Conservation (phyloP, 805 yeast genomes). For the Pichia heedii region DNA sequence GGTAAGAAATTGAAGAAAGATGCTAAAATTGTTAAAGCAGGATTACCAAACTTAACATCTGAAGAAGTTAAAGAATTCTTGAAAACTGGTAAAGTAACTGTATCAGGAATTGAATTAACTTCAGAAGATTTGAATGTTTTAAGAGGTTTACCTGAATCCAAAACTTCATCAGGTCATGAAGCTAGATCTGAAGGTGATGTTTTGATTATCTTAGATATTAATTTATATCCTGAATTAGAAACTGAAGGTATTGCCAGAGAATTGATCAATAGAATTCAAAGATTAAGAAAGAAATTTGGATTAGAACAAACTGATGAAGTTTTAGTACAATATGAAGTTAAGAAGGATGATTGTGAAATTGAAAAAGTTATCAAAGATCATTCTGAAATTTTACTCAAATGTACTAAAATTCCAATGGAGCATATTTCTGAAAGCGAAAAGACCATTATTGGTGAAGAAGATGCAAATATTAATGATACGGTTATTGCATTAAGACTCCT, state of each 20-base stretch:
- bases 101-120: conserved; percentile 82
- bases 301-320: conserved; percentile 94
- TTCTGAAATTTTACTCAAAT: conserved; percentile 60
- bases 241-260: conserved; percentile 96
- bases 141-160: conserved; percentile 74
- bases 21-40: conserved; percentile 89
- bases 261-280: conserved; percentile 92
- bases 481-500: conserved; percentile 69
- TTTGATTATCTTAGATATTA: conserved; percentile 80
- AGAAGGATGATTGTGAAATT: conserved; percentile 60
- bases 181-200: conserved; percentile 85
- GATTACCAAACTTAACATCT: conserved; percentile 73
- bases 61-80: conserved; percentile 74
- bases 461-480: conserved; percentile 75
- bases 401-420: conserved; percentile 59
- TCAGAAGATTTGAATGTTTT: conserved; percentile 84
- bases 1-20: conserved; percentile 96
- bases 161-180: conserved; percentile 64
- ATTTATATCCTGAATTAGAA: conserved; percentile 77
- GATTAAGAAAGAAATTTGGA: conserved; percentile 93
- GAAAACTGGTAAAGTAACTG: conserved; percentile 62
- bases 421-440: conserved; percentile 33
- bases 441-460: conserved; percentile 74
- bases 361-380: conserved; percentile 55
- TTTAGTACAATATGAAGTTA: conserved; percentile 67